Conservation (phyloP, 805 yeast genomes). For the Candida oleophila region DNA sequence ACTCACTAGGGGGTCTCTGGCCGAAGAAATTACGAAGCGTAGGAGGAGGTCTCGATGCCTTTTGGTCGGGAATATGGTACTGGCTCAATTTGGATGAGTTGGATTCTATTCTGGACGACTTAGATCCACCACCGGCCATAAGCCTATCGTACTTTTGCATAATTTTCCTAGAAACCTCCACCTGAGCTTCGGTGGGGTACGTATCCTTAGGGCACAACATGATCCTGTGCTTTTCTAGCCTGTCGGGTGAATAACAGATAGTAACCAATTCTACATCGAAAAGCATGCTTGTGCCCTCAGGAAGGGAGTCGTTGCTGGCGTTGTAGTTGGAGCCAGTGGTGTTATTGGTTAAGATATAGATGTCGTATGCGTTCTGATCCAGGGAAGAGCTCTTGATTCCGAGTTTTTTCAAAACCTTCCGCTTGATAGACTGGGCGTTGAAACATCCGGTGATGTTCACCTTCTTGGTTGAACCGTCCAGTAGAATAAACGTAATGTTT, state of each 20-base stretch:
- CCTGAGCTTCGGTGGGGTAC: conserved; percentile 60
- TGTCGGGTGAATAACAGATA: conserved; percentile 72
- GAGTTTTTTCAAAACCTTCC: conserved; percentile 60
- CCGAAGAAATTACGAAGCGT: conserved; percentile 60
- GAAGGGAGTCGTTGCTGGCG: conserved; percentile 1
- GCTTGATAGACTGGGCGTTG: conserved; percentile 75
- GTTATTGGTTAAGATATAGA: conserved; percentile 52
- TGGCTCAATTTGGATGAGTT: conserved; percentile 14
- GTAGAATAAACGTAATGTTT: conserved; percentile 64
- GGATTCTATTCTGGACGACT: conserved; percentile 6
- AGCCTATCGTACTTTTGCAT: conserved; percentile 29
- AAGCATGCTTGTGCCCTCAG: conserved; percentile 36
- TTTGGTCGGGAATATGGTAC: conserved; percentile 21
- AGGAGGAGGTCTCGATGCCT: conserved; percentile 9
- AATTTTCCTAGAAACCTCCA: conserved; percentile 53
- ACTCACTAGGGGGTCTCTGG: conserved; percentile 90
- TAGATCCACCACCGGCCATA: conserved; percentile 16
- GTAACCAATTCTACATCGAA: conserved; percentile 81
- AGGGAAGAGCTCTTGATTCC: conserved; percentile 42
- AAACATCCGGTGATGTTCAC: conserved; percentile 77
- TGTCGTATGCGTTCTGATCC: conserved; percentile 48
- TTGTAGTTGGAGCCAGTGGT: conserved; percentile 11
- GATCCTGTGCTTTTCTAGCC: conserved; percentile 67
- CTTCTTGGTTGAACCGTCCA: conserved; percentile 68
- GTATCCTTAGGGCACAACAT: conserved; percentile 66